These are phyloP conservation scores for Aspergillus ruber DNA, from an alignment of 2,329 filamentous ascomycete genomes.

Conservation along the genomic window DNA sequence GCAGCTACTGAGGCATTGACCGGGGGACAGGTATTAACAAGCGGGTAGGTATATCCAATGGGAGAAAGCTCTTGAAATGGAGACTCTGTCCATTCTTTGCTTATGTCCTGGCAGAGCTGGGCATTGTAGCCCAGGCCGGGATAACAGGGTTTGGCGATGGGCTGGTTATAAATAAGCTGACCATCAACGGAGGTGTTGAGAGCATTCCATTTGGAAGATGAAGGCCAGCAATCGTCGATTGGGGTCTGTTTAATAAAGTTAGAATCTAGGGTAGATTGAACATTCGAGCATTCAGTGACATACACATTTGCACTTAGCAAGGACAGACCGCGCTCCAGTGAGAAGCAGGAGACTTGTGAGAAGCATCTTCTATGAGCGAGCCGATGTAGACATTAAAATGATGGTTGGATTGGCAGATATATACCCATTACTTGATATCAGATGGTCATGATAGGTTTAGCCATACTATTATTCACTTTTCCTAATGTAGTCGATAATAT, in stretches of 20 bases:
- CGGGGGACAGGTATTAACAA: constrained; percentile 29
- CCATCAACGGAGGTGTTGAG: constrained; percentile 34
- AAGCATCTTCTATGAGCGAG: neutral
- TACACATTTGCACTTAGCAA: neutral
- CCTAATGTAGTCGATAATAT: neutral
- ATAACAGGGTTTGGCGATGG: constrained; percentile 33
- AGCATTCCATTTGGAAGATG: constrained; percentile 22
- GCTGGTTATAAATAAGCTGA: constrained; percentile 33
- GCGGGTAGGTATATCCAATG: constrained; percentile 22
- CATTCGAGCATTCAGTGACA: neutral
- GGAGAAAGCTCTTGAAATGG: constrained; percentile 15
- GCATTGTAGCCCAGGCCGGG: constrained; percentile 18
- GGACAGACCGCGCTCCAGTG: neutral
- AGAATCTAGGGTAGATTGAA: neutral
- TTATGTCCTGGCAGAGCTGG: constrained; percentile 13
- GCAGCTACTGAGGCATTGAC: constrained; percentile 24
- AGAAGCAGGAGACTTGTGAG: neutral
- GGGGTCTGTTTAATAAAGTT: neutral
- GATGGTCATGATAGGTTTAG: neutral
- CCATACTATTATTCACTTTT: neutral
- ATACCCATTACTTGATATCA: neutral
- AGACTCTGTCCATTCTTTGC: constrained; percentile 11
- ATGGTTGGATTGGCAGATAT: neutral
- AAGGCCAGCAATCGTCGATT: constrained; percentile 28
- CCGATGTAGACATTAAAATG: neutral